Evolutionary conservation across 169 alveolate genomes (phyloP), one percentile per base, ranked within the genome.

Genomic region (Theileria equi): DNA sequence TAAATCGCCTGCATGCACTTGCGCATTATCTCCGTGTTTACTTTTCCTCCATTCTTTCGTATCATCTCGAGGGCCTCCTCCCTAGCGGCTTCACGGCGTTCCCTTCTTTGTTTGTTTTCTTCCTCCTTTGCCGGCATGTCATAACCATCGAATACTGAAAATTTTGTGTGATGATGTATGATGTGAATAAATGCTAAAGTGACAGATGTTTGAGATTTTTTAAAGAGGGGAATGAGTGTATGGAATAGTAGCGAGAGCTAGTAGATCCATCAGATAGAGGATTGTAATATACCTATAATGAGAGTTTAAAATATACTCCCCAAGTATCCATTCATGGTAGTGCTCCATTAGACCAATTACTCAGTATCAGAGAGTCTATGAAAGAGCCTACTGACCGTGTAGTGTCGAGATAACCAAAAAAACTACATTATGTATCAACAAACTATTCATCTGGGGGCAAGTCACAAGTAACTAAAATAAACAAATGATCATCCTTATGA

Each of bases 91-190:
- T 88, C 84, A 38, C 93, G 48, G 45, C 91, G 81, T 32, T 57
- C 80, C 16, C 86, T 71, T 5, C 93, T 63, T 23, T 48, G 43
- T 34, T 55, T 41, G 60, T 88, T 84, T 52, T 84, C 93, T 25
- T 52, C 44, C 64, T 80, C 81, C 55, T 88, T 88, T 40, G 90
- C 79, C 5, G 93, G 93, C 88, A 88, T 65, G 32, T 84, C 92
- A 53, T 84, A 82, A 25, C 93, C 93, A 60, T 88, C 93, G 60
- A 88, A 88, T 21, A 88, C 93, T 60, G 81, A 65, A 17, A 23
- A 17, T 5, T 49, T n/a, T 10, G 2, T 19, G 13, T n/a, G 17
- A 21, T 43, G 11, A 3, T 40, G 21, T 21, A 21, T 25, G 0
- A 0, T 21, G 26, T 21, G 26, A 11, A 1, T 3, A 47, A 47